Percentiles rank a stretch among this genome's conserved stretches.
Conservation (phyloP, 164 flowering plant species). For the Liriodendron chinense region DNA sequence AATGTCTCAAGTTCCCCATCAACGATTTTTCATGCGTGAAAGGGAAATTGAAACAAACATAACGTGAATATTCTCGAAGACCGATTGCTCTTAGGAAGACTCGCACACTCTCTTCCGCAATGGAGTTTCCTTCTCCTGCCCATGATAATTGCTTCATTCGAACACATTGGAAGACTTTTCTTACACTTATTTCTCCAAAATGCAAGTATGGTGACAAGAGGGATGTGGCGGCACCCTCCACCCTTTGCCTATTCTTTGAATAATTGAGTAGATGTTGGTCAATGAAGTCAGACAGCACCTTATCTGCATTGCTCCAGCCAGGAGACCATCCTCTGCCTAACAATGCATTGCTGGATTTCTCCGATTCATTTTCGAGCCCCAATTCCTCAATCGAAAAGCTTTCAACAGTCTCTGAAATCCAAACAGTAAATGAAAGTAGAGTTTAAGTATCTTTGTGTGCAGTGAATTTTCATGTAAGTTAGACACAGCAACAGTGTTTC, state of each 20-base stretch:
- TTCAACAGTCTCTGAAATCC: slow-evolving; percentile 41
- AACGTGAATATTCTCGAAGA: slow-evolving; percentile 84
- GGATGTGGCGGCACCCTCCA: slow-evolving; percentile 62
- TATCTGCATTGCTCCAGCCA: slow-evolving; percentile 89
- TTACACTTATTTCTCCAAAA: slow-evolving; percentile 80
- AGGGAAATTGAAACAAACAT: slow-evolving; percentile 88
- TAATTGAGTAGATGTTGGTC: slow-evolving; percentile 56
- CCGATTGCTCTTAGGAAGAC: slow-evolving; percentile 76
- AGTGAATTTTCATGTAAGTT: neutral
- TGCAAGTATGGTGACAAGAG: slow-evolving; percentile 86
- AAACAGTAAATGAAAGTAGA: slow-evolving; percentile 8
- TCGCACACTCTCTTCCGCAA: slow-evolving; percentile 55
- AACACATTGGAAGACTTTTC: slow-evolving; percentile 60
- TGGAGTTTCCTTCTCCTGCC: slow-evolving; percentile 50
- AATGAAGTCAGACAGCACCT: slow-evolving; percentile 55
- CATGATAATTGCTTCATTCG: slow-evolving; percentile 68
- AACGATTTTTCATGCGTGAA: slow-evolving; percentile 80
- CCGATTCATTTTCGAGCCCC: slow-evolving; percentile 79
- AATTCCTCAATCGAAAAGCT: slow-evolving; percentile 67
- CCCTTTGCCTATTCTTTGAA: slow-evolving; percentile 50
- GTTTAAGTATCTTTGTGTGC: neutral
- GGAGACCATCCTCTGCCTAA: slow-evolving; percentile 87
- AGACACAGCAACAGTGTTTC: neutral
- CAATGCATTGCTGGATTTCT: slow-evolving; percentile 85
- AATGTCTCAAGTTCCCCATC: slow-evolving; percentile 54